Percentiles rank a stretch among this genome's conserved stretches.
Conservation (phyloP, 495 filamentous ascomycete genomes). For the Trichoderma reesei region DNA sequence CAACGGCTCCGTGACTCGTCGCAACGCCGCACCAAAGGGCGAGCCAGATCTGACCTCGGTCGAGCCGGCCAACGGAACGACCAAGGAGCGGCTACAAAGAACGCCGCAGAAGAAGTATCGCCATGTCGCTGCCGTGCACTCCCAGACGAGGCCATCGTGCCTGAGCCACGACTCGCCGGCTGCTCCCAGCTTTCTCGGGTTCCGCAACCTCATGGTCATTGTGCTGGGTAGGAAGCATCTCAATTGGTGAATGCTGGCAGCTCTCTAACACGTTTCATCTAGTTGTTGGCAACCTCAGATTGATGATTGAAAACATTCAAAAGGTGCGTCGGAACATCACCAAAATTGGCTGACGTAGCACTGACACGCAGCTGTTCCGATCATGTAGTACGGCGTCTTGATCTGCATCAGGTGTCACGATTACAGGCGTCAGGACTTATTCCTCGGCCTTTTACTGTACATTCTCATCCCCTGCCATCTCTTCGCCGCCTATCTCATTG, state of each 20-base stretch:
- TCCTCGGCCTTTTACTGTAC: conserved; percentile 66
- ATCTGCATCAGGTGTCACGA: conserved; percentile 89
- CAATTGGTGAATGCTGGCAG: background rate
- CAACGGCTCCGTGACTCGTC: conserved; percentile 1
- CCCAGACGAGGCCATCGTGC: conserved; percentile 58
- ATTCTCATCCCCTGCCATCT: conserved; percentile 82
- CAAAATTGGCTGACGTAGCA: conserved; percentile 11
- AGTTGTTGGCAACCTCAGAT: conserved; percentile 86
- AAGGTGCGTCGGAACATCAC: conserved; percentile 52
- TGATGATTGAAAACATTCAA: conserved; percentile 94
- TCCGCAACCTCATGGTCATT: conserved; percentile 92
- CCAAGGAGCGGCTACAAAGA: conserved; percentile 17
- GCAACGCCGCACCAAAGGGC: background rate
- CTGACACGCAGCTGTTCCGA: conserved; percentile 13
- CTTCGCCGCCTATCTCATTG: conserved; percentile 79
- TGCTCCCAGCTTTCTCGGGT: conserved; percentile 80
- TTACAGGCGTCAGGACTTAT: conserved; percentile 67
- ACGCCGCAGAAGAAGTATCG: conserved; percentile 54
- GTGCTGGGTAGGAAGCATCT: conserved; percentile 55
- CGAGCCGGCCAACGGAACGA: background rate
- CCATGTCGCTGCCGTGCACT: conserved; percentile 81
- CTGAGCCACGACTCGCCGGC: conserved; percentile 69
- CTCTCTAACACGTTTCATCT: conserved; percentile 8
- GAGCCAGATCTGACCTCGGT: conserved; percentile 1
- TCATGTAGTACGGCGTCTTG: conserved; percentile 74